Base-by-base conservation (phyloP, 1,284 basidiomycete species). In the Pseudozyma pruni region DNA sequence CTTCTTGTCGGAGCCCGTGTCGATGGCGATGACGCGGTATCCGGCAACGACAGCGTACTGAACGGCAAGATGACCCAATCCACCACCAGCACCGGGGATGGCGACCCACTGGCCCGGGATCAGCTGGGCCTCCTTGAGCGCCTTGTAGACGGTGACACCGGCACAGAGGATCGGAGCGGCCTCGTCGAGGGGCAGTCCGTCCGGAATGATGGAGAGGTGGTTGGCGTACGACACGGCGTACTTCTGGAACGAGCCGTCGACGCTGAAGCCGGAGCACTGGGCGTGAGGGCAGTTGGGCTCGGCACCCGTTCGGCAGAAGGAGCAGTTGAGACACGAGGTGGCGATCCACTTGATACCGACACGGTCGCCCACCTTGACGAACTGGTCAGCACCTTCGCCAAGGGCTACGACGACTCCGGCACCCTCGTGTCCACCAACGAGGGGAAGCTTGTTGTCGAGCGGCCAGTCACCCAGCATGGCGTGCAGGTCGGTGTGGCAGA, bases 401-500 rank as follows among this genome's bases (percentile, higher is more conserved):
- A 94, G 90, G 34, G 91, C 91, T 35, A 94, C 90, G 56, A 94
- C 84, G 48, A 86, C 75, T 43, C 85, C 85, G 6, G 83, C 83
- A 43, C 84, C 91, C 84, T 93, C 91, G 79, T 93, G 92, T 0
- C 93, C 93, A 32, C 92, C 93, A 61, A 94, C 87, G 53, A 93
- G 87, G 2, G 91, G 91, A 10, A 86, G 86, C 73, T 87, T 88
- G 45, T 89, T 85, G 41, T 70, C 55, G 2, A 76, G 45, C 7
- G 82, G 80, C 81, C 82, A 83, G 54, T 83, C 81, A 19, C 80
- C 75, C 11, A 72, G 61, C 57, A 75, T 54, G 25, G 75, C 75
- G 43, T 79, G 73, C 33, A 74, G 56, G 35, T 70, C 74, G 25
- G 71, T 75, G 63, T 75, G 74, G 63, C 74, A 75, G 22, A 75